Conservation (phyloP, 441 rosid genomes). For the Rhodomyrtus psidioides region DNA sequence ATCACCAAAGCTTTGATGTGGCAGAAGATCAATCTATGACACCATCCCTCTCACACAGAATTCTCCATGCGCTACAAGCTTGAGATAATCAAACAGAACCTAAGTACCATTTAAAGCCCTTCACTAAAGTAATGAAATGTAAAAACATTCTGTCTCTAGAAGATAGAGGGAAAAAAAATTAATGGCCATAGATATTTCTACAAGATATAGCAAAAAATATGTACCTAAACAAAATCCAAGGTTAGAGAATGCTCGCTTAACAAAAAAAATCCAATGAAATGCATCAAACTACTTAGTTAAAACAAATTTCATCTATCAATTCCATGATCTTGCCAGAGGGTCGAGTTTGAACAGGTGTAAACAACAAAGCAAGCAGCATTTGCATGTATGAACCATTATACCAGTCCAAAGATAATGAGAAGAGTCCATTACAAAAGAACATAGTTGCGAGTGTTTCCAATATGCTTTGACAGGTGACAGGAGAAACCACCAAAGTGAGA, state of each 20-base stretch:
- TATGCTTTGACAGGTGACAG: slow-evolving; percentile 47
- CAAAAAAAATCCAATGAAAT: accelerated
- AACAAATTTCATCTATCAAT: background rate
- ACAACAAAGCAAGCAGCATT: background rate
- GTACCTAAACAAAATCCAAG: slow-evolving; percentile 36
- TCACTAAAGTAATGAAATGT: background rate
- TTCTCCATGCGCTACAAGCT: background rate
- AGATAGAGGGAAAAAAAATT: background rate
- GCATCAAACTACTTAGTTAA: background rate
- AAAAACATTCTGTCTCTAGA: background rate
- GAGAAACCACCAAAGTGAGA: slow-evolving; percentile 57
- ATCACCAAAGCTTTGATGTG: background rate
- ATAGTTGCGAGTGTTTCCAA: slow-evolving; percentile 58
- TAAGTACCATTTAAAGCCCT: background rate
- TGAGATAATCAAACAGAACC: background rate
- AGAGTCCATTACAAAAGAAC: slow-evolving; percentile 4
- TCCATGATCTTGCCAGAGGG: background rate
- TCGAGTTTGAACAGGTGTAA: background rate
- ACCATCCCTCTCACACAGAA: background rate
- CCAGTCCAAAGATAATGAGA: background rate
- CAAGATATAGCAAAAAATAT: slow-evolving; percentile 37
- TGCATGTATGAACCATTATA: background rate
- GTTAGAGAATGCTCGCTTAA: background rate
- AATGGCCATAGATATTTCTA: background rate
- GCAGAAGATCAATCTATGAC: background rate